Conservation (phyloP, 352 stramenopile genomes). For the Globisporangium apiculatum region DNA sequence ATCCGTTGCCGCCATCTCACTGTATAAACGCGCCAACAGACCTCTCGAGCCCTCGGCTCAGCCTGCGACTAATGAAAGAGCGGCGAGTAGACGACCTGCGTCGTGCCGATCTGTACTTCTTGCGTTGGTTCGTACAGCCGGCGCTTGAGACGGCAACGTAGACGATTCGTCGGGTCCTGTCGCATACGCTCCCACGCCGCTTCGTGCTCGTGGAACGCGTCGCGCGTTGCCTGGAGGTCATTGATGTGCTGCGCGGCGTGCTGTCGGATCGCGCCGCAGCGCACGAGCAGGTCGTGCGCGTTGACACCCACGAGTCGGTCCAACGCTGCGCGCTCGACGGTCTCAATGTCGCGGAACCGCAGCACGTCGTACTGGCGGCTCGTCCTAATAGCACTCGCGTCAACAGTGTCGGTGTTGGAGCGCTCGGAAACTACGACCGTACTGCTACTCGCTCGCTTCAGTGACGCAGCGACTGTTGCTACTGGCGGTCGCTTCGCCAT, state of each 20-base stretch:
- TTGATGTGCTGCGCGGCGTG: constrained; percentile 37
- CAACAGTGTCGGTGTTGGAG: not conserved
- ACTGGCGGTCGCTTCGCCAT: not conserved
- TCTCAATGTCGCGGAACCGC: constrained; percentile 47
- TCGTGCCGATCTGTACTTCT: constrained; percentile 55
- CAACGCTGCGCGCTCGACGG: constrained; percentile 41
- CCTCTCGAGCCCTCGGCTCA: too few species aligned
- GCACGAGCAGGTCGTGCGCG: constrained; percentile 68
- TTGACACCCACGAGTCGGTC: constrained; percentile 45
- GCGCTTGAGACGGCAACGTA: constrained; percentile 44
- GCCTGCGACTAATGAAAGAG: constrained; percentile 29
- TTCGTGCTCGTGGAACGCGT: constrained; percentile 52
- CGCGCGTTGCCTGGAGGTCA: constrained; percentile 31
- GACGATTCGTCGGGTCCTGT: constrained; percentile 60
- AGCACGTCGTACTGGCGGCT: not conserved
- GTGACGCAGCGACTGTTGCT: not conserved
- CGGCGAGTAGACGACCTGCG: constrained; percentile 59
- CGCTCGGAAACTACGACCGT: not conserved
- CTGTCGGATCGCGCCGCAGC: constrained; percentile 56
- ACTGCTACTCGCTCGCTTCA: not conserved
- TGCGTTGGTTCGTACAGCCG: constrained; percentile 44
- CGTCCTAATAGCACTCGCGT: too few species aligned
- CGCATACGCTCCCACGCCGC: constrained; percentile 56
- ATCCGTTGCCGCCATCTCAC: too few species aligned
- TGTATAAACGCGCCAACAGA: too few species aligned